Evolutionary conservation across 202 grass and related monocot species (phyloP).

Genomic region (Brachypodium distachyon): DNA sequence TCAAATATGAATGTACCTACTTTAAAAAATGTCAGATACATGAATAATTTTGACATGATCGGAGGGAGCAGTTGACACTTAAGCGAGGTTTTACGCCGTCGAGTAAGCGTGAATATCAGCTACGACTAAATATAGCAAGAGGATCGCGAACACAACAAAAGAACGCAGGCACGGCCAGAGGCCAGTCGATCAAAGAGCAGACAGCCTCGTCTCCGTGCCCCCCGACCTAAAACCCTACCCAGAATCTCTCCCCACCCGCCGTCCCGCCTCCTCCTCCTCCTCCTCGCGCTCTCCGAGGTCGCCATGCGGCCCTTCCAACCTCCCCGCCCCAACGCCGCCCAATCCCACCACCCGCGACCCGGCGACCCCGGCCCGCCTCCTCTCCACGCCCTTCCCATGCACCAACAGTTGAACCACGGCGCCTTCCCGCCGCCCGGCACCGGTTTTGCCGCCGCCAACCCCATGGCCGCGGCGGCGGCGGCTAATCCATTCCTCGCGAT

Average conservation of each 20-base stretch:
- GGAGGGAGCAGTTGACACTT: too few species aligned
- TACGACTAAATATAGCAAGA: too few species aligned
- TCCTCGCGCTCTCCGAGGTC: too few species aligned
- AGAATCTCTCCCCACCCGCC: background rate
- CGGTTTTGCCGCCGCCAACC: slow-evolving; percentile 37
- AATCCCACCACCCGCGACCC: slow-evolving; percentile 20
- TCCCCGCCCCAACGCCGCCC: slow-evolving; percentile 26
- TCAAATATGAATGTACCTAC: too few species aligned
- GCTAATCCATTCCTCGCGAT: slow-evolving; percentile 45
- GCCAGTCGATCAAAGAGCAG: background rate
- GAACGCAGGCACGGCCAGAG: too few species aligned
- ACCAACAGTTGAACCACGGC: slow-evolving; percentile 1
- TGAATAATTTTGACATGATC: too few species aligned
- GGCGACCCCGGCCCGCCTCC: slow-evolving; percentile 8
- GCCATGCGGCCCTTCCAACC: slow-evolving; percentile 72
- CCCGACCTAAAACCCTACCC: slow-evolving; percentile 61
- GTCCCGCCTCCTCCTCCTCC: background rate
- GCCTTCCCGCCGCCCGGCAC: slow-evolving; percentile 17
- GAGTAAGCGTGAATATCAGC: too few species aligned
- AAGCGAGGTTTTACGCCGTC: too few species aligned
- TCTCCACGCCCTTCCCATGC: background rate
- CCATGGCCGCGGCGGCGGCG: slow-evolving; percentile 32
- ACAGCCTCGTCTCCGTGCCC: background rate
- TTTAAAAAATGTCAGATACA: too few species aligned
- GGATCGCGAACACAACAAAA: too few species aligned